A percentile compares a stretch with the other conserved stretches of the same genome.
phyloP scores from a whole-genome alignment of 345 rosid species.

The Raphanus sativus region DNA sequence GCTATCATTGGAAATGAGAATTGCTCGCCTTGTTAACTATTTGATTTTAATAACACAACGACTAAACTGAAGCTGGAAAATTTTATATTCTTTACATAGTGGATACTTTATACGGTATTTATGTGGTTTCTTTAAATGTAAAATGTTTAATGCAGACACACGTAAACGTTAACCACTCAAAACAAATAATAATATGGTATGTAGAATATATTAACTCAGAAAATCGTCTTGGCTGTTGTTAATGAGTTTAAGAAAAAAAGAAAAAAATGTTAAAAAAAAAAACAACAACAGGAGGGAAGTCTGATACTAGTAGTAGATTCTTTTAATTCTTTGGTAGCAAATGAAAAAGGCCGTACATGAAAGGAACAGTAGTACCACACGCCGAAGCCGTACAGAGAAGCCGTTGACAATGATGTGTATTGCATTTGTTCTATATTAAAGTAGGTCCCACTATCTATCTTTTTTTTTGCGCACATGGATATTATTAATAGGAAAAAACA shows the following conservation, averaged over 20 bases:
- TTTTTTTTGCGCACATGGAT: too few relatives aligned
- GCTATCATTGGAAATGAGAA: slow-evolving; percentile 35
- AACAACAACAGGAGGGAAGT: background rate
- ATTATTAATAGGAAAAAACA: too few relatives aligned
- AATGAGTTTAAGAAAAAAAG: background rate
- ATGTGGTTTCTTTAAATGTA: background rate
- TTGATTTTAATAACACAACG: slow-evolving; percentile 4
- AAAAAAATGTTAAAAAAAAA: background rate
- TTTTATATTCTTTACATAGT: background rate
- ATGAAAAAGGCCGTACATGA: slow-evolving; percentile 29
- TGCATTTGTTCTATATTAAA: background rate
- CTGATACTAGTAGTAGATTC: background rate
- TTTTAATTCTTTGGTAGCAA: background rate
- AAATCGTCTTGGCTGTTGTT: background rate
- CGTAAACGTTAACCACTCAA: background rate
- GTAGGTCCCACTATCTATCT: background rate
- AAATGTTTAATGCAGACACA: background rate
- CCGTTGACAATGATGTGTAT: slow-evolving; percentile 30
- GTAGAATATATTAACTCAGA: background rate
- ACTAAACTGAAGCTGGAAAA: background rate
- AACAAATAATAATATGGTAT: background rate
- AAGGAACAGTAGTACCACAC: slow-evolving; percentile 17
- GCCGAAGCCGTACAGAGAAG: slow-evolving; percentile 40
- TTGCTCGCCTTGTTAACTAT: slow-evolving; percentile 10
- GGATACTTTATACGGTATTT: background rate